Percentiles rank a stretch among this genome's conserved stretches.
Evolutionary conservation across 2,329 filamentous ascomycete genomes (phyloP).

Genomic region (Ophiostoma australiae): DNA sequence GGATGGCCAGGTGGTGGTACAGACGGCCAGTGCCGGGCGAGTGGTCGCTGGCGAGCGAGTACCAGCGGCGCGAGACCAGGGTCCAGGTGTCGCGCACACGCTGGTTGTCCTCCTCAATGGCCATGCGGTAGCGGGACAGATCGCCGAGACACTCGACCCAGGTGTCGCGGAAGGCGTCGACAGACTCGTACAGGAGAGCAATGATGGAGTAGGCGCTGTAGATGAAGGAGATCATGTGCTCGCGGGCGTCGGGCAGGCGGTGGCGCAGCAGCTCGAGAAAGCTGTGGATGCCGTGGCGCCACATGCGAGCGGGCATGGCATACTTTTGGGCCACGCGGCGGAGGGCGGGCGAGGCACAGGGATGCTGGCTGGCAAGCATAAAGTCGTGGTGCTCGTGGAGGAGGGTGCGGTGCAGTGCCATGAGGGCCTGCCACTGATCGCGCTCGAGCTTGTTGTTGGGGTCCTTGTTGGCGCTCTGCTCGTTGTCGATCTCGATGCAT

Average conservation of each 20-base stretch:
- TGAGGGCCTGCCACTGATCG: slow-evolving; percentile 79
- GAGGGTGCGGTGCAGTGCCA: slow-evolving; percentile 73
- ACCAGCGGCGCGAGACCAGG: slow-evolving; percentile 75
- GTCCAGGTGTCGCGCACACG: slow-evolving; percentile 77
- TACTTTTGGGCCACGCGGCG: slow-evolving; percentile 71
- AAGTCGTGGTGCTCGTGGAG: slow-evolving; percentile 82
- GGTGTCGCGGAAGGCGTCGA: slow-evolving; percentile 74
- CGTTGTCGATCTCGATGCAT: slow-evolving; percentile 75
- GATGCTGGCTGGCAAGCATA: slow-evolving; percentile 82
- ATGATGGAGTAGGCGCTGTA: slow-evolving; percentile 89
- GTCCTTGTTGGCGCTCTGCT: slow-evolving; percentile 44
- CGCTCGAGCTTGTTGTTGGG: slow-evolving; percentile 45
- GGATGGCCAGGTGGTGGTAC: slow-evolving; percentile 82
- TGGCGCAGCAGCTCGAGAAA: slow-evolving; percentile 74
- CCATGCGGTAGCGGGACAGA: slow-evolving; percentile 80
- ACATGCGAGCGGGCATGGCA: slow-evolving; percentile 89
- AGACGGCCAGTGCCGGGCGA: slow-evolving; percentile 70
- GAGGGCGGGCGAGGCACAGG: slow-evolving; percentile 64
- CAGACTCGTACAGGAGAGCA: slow-evolving; percentile 78
- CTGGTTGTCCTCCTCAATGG: slow-evolving; percentile 78
- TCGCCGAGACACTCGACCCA: slow-evolving; percentile 95
- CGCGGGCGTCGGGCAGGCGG: slow-evolving; percentile 67
- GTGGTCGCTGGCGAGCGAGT: slow-evolving; percentile 72
- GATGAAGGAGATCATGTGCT: slow-evolving; percentile 89
- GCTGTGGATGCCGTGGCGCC: slow-evolving; percentile 84